Conservation (phyloP, 768 basidiomycete genomes). For the Pisolithus tinctorius region DNA sequence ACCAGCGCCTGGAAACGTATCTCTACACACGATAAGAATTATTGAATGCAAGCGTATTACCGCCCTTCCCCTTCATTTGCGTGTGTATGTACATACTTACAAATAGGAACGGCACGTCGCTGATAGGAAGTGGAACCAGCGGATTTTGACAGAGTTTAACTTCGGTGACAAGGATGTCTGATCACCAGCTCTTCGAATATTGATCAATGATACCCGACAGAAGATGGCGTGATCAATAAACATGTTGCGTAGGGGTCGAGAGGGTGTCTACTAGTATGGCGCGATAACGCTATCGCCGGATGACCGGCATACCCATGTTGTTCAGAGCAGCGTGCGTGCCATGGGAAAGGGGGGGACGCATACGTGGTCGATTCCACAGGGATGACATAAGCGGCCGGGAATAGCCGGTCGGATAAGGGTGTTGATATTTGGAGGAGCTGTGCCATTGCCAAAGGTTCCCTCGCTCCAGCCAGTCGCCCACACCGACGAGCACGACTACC, state of each 20-base stretch:
- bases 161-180: too few species aligned
- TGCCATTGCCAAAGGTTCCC: slow-evolving; percentile 11
- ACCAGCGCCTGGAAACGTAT: neutral
- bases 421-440: slow-evolving; percentile 1
- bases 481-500: slow-evolving; percentile 5
- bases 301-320: too few species aligned
- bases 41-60: too few species aligned
- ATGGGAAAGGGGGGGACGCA: neutral
- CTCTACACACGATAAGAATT: too few species aligned
- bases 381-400: slow-evolving; percentile 12
- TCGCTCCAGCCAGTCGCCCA: slow-evolving; percentile 6
- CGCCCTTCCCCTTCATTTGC: too few species aligned
- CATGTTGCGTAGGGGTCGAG: neutral
- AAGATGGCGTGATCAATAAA: neutral
- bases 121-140: too few species aligned
- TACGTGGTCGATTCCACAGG: too few species aligned
- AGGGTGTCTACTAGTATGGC: neutral
- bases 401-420: slow-evolving; percentile 20
- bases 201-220: neutral
- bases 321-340: too few species aligned
- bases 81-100: too few species aligned
- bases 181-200: too few species aligned
- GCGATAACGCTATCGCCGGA: neutral
- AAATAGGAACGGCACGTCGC: too few species aligned
- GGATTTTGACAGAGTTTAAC: too few species aligned